These are phyloP conservation scores for Xerocomus amazonicus DNA, from an alignment of 1,284 basidiomycete genomes.

Conservation along the genomic window DNA sequence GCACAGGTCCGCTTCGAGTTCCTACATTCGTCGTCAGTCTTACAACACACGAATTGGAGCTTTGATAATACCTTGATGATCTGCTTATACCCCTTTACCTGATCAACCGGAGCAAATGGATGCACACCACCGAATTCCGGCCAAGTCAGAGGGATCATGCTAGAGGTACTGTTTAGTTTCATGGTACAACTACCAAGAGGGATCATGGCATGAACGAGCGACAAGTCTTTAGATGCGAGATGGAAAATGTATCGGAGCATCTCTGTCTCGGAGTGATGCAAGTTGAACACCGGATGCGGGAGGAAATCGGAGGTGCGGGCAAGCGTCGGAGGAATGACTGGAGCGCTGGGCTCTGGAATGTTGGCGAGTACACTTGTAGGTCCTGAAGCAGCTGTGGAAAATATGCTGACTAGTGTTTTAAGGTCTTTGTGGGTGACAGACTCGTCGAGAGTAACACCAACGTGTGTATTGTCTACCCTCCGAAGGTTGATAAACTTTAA, in stretches of 20 bases:
- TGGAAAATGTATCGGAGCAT: conserved; percentile 96
- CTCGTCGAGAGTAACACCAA: conserved; percentile 94
- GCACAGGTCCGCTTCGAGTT: conserved; percentile 89
- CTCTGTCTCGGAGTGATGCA: conserved; percentile 96
- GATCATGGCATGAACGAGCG: conserved; percentile 95
- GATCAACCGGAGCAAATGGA: conserved; percentile 89
- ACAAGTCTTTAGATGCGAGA: conserved; percentile 92
- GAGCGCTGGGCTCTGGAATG: conserved; percentile 37
- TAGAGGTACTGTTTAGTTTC: conserved; percentile 96
- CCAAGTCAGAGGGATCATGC: conserved; percentile 95
- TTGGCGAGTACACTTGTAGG: conserved; percentile 41
- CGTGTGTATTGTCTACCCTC: conserved; percentile 67
- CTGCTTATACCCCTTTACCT: conserved; percentile 84
- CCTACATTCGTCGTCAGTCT: conserved; percentile 40
- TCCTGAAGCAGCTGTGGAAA: conserved; percentile 57
- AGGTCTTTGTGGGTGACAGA: conserved; percentile 77
- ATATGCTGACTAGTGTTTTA: conserved; percentile 78
- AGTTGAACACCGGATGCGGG: conserved; percentile 89
- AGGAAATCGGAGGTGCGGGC: conserved; percentile 76
- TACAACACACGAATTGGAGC: not conserved
- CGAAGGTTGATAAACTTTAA: conserved; percentile 83
- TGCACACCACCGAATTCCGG: conserved; percentile 89
- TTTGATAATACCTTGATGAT: conserved; percentile 63
- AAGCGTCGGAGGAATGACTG: conserved; percentile 55
- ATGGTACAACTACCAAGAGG: conserved; percentile 95